phyloP scores from a whole-genome alignment of 139 green algal species.

The Coelastrella sp. region DNA sequence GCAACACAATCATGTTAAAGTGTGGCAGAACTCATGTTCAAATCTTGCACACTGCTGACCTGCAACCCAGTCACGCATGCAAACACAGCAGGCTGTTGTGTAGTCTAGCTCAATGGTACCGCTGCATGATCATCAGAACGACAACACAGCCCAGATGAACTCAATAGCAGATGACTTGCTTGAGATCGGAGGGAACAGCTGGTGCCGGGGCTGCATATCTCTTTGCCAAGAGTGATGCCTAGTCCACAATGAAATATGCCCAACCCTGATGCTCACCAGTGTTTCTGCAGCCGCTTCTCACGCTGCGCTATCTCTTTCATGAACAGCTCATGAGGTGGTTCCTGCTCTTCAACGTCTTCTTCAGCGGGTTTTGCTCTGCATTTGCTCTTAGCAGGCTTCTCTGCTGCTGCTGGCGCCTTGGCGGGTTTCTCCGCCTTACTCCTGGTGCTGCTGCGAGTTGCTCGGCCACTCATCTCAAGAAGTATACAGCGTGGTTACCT shows the following conservation, averaged over 20 bases:
- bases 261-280: background rate
- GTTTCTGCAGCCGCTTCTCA: constrained; percentile 2
- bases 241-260: background rate
- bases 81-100: no score
- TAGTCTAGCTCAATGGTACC: no score
- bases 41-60: no score
- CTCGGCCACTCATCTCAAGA: background rate
- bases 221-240: background rate
- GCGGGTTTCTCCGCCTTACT: background rate
- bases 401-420: background rate
- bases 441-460: constrained; percentile 24
- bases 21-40: no score
- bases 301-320: background rate
- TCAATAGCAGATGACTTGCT: no score
- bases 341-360: background rate
- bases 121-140: no score
- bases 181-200: no score
- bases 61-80: no score
- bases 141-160: no score
- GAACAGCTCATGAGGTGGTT: constrained; percentile 15
- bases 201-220: background rate
- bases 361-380: constrained; percentile 5
- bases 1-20: no score
- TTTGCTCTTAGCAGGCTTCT: background rate
- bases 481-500: no score